Evolutionary conservation across 345 rosid species (phyloP), one percentile per base, ranked within the genome.

Genomic region (Melaleuca quinquenervia): DNA sequence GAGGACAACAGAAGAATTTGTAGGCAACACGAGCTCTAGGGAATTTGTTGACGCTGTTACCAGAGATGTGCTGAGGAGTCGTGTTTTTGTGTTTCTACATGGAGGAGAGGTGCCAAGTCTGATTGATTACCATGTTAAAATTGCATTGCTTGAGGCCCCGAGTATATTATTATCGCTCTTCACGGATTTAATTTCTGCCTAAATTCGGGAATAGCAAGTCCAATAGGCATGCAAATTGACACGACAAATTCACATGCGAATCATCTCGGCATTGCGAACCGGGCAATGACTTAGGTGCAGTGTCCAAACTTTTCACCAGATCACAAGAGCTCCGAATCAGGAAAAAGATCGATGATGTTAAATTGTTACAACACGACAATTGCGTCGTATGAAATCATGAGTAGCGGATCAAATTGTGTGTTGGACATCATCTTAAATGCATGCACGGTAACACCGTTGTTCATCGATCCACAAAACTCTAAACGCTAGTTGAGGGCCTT

Each of bases 21-120:
- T 97, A 78, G 99, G 99, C 89, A 97, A 96, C 91, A 97, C 96
- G 99, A 96, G 93, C 92, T 97, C 99, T 64, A 95, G 99, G 86
- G 99, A 97, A 91, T 97, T 97, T 93, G 99, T 97, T 50, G 99
- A 97, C 87, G 94, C 96, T 56, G 82, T 97, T 74, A 97, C 99
- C 21, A 90, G 95, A 90, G 99, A 97, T 92, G 94, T 97, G 76
- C 83, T 97, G 84, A 98, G 99, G 85, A 97, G 99, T 84, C 94
- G 99, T 49, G 94, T 97, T 89, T 97, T 97, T 88, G 99, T 96
- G 82, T 97, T 97, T 88, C 92, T 94, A 32, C 98, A 95, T 74
- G 93, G 93, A 89, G 98, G 98, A 89, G 98, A 95, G 93, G 94
- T 92, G 86, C 90, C 85, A 88, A 78, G 27, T 80, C 41, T 84